These are phyloP conservation scores for Penicillium sp. DNA, from an alignment of 2,329 filamentous ascomycete species.

Conservation along the genomic window DNA sequence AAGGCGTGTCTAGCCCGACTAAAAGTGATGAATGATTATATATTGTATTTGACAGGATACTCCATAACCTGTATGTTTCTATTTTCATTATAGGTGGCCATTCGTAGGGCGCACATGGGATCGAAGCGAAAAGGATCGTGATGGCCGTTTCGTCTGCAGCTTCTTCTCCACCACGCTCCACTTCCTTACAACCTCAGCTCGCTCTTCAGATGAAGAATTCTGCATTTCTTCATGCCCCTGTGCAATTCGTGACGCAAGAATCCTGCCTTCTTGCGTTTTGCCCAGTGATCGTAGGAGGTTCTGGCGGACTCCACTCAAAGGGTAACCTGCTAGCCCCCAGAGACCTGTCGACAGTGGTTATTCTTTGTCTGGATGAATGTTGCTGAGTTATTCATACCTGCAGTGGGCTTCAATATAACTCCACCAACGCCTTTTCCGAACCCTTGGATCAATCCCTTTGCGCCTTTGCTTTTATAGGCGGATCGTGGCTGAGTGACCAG, in stretches of 20 bases:
- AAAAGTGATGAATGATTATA: too few species aligned
- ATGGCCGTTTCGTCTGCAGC: constrained; percentile 1
- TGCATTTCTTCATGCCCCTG: constrained; percentile 22
- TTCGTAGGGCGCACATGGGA: background rate
- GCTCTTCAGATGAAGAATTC: constrained; percentile 11
- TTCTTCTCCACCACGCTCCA: constrained; percentile 15
- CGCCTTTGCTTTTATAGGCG: constrained; percentile 60
- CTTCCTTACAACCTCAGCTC: constrained; percentile 14
- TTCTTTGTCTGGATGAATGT: too few species aligned
- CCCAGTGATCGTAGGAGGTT: constrained; percentile 21
- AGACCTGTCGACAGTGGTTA: constrained; percentile 13
- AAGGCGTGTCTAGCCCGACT: too few species aligned
- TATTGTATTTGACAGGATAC: too few species aligned
- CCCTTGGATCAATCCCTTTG: constrained; percentile 68
- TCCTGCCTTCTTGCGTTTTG: constrained; percentile 11
- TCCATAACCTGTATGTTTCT: too few species aligned
- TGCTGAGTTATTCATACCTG: constrained; percentile 50
- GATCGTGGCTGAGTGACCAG: constrained; percentile 71
- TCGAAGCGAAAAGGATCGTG: background rate
- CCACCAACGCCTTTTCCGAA: constrained; percentile 80
- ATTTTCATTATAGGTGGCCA: too few species aligned
- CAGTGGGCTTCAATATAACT: constrained; percentile 70
- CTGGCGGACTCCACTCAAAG: constrained; percentile 22
- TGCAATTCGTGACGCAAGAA: constrained; percentile 17
- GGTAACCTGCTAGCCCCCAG: constrained; percentile 24